Percentiles rank a stretch among this genome's conserved stretches.
Conservation (phyloP, 257 asterid species). For the Fraxinus americana region DNA sequence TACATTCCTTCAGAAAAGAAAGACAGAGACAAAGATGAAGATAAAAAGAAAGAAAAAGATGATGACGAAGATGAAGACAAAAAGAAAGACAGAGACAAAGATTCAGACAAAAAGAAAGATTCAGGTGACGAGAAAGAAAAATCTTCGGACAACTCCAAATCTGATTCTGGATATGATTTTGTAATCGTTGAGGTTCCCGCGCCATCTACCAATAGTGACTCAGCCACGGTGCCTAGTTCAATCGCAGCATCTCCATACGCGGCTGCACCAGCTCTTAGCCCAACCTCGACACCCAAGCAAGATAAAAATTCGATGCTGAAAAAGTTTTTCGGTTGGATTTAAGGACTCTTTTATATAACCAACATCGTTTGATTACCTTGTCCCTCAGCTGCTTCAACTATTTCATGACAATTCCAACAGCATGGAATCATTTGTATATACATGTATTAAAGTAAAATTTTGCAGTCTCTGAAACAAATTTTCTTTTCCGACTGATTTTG, state of each 20-base stretch:
- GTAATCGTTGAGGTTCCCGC: slow-evolving; percentile 16
- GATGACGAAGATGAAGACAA: not conserved
- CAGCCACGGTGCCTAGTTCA: not conserved
- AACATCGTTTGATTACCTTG: not conserved
- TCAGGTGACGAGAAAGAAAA: not conserved
- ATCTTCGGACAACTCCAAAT: not conserved
- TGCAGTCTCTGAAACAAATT: not conserved
- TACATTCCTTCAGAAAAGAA: not conserved
- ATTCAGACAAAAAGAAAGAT: not conserved
- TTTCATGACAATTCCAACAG: not conserved
- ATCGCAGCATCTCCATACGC: not conserved
- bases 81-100: not conserved
- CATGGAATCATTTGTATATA: not conserved
- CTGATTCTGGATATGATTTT: slow-evolving; percentile 4
- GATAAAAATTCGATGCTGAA: not conserved
- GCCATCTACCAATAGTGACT: not conserved
- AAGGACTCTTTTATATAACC: not conserved
- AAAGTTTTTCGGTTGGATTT: not conserved
- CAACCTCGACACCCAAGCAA: not conserved
- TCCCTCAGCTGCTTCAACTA: not conserved
- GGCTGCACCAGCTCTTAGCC: not conserved
- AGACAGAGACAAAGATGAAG: not conserved
- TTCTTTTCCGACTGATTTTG: not conserved
- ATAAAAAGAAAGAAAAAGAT: not conserved
- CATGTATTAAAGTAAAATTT: not conserved